Evolutionary conservation across 2,329 filamentous ascomycete species (phyloP), one percentile per base, ranked within the genome.

Genomic region (Alternaria solani): DNA sequence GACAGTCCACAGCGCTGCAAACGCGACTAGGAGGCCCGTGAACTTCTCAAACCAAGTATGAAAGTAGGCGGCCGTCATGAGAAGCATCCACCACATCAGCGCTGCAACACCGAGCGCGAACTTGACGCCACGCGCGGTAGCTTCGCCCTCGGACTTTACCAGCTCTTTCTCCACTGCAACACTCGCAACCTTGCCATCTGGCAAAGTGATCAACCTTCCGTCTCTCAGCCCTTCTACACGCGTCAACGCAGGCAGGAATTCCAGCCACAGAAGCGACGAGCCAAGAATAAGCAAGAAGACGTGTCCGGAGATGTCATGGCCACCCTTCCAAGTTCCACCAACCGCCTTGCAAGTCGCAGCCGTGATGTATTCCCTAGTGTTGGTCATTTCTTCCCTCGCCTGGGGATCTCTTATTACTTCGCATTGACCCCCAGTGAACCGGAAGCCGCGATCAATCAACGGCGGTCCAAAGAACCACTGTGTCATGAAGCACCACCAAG

Each of bases 1-100:
- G 6, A 84, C 78, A 2, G 71, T 58, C 65, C 80, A 83, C 16
- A 85, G 65, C 8, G 78, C 80, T 14, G 65, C 64, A 63, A 83
- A 82, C 1, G 82, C 83, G 23, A 84, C 81, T n/a, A 82, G 23
- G 52, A 84, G 68, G 0, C 82, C 83, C 16, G 82, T 84, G 52
- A 83, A 81, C 90, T 98, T 99, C 82, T 99, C 95, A 71, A 96
- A 89, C 94, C 94, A 98, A 0, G 95, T 99, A 79, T 99, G 95
- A 74, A 99, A 99, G 84, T 94, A 99, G 39, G 96, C 94, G 3
- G 94, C 94, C 41, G 95, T 99, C 95, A 99, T 99, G 62, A 98
- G 84, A 76, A 99, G 80, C 95, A 99, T 99, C 92, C 95, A 98
- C 82, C 89, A 87, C 74, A 90, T 92, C 74, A 97, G 72, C 0